phyloP scores from a whole-genome alignment of 257 asterid genomes.

The Avicennia marina region DNA sequence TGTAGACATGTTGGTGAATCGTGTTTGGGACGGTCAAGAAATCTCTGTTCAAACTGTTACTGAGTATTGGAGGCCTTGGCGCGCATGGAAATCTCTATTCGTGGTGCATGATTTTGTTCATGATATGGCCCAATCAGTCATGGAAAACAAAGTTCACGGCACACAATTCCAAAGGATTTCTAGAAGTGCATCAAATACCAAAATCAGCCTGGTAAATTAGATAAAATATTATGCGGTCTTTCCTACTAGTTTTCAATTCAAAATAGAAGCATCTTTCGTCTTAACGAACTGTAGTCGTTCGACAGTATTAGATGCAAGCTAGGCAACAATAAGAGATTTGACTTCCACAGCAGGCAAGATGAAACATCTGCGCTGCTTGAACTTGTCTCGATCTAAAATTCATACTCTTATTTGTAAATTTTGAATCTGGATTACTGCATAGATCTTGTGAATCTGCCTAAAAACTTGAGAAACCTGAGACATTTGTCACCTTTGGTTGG shows the following conservation, averaged over 20 bases:
- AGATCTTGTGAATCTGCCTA: constrained; percentile 23
- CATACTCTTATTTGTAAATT: constrained; percentile 24
- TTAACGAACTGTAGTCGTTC: background rate
- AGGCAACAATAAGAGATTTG: background rate
- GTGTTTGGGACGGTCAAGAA: background rate
- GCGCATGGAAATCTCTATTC: constrained; percentile 28
- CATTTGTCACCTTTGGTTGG: constrained; percentile 27
- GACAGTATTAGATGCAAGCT: constrained; percentile 11
- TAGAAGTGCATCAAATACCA: background rate
- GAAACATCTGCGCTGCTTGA: constrained; percentile 26
- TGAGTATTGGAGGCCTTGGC: constrained; percentile 25
- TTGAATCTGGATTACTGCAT: constrained; percentile 15
- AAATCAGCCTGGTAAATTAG: background rate
- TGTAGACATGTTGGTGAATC: constrained; percentile 18
- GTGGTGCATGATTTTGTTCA: constrained; percentile 34
- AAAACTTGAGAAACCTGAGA: constrained; percentile 9
- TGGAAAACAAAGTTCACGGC: constrained; percentile 17
- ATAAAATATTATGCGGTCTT: background rate
- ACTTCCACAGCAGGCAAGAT: constrained; percentile 16
- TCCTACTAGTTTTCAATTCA: constrained; percentile 4
- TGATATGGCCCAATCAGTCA: constrained; percentile 32
- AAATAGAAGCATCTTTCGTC: constrained; percentile 3
- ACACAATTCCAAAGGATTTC: background rate
- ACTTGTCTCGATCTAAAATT: constrained; percentile 12
- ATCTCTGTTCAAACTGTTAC: constrained; percentile 20